Percentiles rank a stretch among this genome's conserved stretches.
Evolutionary conservation across 345 rosid genomes (phyloP).

Genomic region (Heritiera fomes): DNA sequence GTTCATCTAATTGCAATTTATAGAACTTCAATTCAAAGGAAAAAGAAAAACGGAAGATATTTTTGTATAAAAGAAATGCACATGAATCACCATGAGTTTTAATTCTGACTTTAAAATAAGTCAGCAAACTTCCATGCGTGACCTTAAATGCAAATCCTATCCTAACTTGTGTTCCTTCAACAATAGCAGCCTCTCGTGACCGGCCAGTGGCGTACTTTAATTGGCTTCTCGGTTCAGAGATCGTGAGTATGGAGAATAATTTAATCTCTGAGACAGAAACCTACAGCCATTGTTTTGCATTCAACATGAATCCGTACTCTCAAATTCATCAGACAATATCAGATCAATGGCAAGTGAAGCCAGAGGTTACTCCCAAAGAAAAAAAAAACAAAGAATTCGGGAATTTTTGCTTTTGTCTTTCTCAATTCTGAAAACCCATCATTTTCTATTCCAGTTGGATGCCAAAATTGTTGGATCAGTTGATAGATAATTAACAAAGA

Average conservation of each 20-base stretch:
- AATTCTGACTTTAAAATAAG: not conserved
- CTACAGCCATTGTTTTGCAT: not conserved
- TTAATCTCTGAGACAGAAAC: not conserved
- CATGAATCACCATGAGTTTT: not conserved
- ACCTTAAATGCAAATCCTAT: constrained; percentile 3
- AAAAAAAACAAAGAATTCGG: not conserved
- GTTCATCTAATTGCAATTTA: not conserved
- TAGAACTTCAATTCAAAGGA: not conserved
- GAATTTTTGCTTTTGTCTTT: not conserved
- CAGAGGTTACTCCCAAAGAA: not conserved
- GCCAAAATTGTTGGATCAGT: constrained; percentile 7
- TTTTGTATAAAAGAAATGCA: not conserved
- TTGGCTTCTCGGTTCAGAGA: not conserved
- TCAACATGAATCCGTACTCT: not conserved
- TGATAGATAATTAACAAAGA: not conserved
- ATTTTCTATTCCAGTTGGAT: not conserved
- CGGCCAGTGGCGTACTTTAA: not conserved
- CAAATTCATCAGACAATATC: not conserved
- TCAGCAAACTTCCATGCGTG: constrained; percentile 4
- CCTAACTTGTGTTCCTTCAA: not conserved
- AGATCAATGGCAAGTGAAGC: not conserved
- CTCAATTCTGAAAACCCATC: not conserved
- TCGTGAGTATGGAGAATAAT: not conserved
- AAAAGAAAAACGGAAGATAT: not conserved
- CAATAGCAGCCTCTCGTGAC: not conserved